Evolutionary conservation across 768 basidiomycete genomes (phyloP), one percentile per base, ranked within the genome.

Genomic region (Cystobasidium ongulense): DNA sequence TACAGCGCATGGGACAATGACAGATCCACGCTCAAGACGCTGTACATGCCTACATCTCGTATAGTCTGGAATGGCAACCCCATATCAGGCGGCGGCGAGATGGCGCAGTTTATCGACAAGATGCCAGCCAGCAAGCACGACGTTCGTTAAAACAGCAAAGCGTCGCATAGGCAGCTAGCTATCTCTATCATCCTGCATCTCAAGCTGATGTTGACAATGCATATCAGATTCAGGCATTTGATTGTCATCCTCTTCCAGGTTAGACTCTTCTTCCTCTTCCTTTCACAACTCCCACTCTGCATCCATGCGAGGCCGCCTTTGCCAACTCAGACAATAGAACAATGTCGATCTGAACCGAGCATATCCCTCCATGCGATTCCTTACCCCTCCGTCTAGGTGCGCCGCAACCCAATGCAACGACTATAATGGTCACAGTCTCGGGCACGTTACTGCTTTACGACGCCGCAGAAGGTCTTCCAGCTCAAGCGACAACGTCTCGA

Each of bases 171-270:
- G 8, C 46, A 50, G 46, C 5, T 50, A 21, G 21, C 21, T n/a
- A 50, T 11, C 10, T 17, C 25, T 25, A 15, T 23, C 46, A 23
- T 50, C 46, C 23, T 50, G 46, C 46, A 50, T n/a, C n/a, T 21
- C 3, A 35, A 31, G 63, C 31, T 64, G 63, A 35, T 46, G 5
- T 31, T 59, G 57, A 17, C 43, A 46, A 27, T 59, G n/a, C 31
- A 27, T 29, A 8, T 1, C 68, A 71, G 68, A 61, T 71, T 10
- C 68, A 71, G 68, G 68, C 68, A 54, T 71, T 71, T 59, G 68
- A 71, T 46, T 71, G 68, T 29, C 68, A 71, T 59, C 68, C 68
- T 17, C 68, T 71, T 54, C 68, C 68, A 71, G 68, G 68, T 71
- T 71, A 54, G 68, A 50, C 29, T 25, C 39, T 41, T 53, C 11